Evolutionary conservation across 1,284 basidiomycete genomes (phyloP).

Genomic region (Ganoderma boninense): DNA sequence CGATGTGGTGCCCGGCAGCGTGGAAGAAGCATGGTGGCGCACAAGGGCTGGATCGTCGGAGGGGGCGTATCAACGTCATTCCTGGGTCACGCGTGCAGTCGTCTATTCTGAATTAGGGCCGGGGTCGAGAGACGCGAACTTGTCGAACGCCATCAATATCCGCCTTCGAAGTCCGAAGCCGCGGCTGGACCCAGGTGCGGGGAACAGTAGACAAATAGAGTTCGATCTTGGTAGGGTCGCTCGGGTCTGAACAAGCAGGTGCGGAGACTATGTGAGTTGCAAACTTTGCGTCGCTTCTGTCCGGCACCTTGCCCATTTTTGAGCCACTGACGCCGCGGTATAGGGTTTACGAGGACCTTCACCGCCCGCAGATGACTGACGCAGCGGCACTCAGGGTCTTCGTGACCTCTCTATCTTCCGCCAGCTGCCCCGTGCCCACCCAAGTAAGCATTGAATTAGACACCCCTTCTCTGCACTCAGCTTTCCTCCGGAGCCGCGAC

Average conservation of each 20-base stretch:
- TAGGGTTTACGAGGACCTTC: background rate
- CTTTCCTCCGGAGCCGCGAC: background rate
- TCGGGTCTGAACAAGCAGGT: background rate
- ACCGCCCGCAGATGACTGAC: background rate
- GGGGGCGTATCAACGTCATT: background rate
- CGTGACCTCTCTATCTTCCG: background rate
- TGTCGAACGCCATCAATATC: background rate
- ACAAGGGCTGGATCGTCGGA: conserved; percentile 3
- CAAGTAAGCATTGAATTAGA: background rate
- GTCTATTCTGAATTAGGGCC: background rate
- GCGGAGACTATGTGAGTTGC: background rate
- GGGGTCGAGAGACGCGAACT: background rate
- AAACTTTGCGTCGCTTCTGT: background rate
- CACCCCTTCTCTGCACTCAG: background rate
- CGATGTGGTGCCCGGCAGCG: background rate
- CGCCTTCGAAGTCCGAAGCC: background rate
- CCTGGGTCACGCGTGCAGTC: background rate
- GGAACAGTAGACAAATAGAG: background rate
- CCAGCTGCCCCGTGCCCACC: background rate
- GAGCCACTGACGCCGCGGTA: background rate
- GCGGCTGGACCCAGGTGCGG: background rate
- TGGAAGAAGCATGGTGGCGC: background rate
- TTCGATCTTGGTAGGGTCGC: background rate
- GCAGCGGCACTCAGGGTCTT: background rate
- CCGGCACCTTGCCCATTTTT: background rate